Evolutionary conservation across 106 monocot species (phyloP).

Genomic region (Apostasia shenzhenica): DNA sequence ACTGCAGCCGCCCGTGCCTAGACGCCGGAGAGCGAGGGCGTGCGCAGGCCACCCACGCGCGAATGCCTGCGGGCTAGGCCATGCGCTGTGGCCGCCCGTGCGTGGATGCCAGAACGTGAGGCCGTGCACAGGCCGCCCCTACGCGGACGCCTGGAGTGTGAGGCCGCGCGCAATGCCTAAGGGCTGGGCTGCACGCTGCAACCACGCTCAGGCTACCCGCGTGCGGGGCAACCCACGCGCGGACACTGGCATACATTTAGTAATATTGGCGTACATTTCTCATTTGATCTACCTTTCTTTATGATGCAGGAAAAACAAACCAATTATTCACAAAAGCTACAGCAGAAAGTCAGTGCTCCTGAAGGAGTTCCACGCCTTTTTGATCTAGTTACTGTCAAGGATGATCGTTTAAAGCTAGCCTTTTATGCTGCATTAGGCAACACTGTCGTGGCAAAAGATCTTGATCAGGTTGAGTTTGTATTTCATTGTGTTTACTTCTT

Average conservation of each 20-base stretch:
- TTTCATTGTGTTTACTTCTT: background rate
- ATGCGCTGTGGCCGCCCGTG: too few species aligned
- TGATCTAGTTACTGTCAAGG: slow-evolving; percentile 75
- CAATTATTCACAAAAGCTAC: slow-evolving; percentile 41
- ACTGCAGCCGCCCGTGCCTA: too few species aligned
- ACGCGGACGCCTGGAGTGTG: too few species aligned
- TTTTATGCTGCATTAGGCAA: slow-evolving; percentile 84
- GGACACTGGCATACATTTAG: background rate
- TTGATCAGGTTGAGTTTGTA: slow-evolving; percentile 65
- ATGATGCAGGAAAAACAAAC: slow-evolving; percentile 81
- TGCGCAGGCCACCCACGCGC: too few species aligned
- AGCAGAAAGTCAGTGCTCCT: slow-evolving; percentile 64
- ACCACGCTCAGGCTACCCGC: too few species aligned
- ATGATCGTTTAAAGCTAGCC: slow-evolving; percentile 70
- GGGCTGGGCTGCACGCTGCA: too few species aligned
- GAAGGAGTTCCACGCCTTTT: slow-evolving; percentile 96
- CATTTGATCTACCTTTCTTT: background rate
- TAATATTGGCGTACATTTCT: background rate
- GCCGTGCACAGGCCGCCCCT: too few species aligned
- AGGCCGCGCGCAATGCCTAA: too few species aligned
- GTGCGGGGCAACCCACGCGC: too few species aligned
- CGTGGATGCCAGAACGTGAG: too few species aligned
- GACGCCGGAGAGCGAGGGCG: too few species aligned
- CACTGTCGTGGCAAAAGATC: slow-evolving; percentile 87
- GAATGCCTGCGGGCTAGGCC: too few species aligned